Evolutionary conservation across 352 stramenopile genomes (phyloP).

Genomic region (Phytophthora podocarpi): DNA sequence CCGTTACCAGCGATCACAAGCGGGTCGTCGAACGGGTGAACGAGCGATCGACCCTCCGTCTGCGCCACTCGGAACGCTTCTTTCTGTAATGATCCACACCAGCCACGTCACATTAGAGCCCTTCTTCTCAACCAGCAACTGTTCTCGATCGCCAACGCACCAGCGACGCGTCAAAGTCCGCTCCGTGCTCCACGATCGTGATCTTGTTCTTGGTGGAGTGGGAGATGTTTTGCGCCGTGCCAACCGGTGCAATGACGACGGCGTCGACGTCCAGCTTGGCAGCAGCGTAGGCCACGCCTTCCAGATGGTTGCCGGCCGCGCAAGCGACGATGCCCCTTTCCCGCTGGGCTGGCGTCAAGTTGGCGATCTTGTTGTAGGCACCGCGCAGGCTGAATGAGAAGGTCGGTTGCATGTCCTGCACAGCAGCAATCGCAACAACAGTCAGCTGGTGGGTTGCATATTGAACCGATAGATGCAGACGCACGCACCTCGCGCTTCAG

Average conservation of each 20-base stretch:
- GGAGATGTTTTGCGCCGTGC: conserved; percentile 92
- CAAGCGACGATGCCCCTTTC: conserved; percentile 83
- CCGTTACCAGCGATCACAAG: conserved; percentile 98
- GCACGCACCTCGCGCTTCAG: conserved; percentile 92
- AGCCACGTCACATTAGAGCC: neutral
- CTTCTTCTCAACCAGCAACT: neutral
- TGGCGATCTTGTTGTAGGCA: conserved; percentile 99
- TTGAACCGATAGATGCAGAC: neutral
- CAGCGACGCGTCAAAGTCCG: conserved; percentile 96
- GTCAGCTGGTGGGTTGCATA: neutral
- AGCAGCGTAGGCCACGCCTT: conserved; percentile 96
- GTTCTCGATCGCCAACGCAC: conserved; percentile 29
- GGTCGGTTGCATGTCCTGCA: conserved; percentile 95
- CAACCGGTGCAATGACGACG: conserved; percentile 96
- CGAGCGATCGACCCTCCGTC: conserved; percentile 92
- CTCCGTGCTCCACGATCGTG: conserved; percentile 94
- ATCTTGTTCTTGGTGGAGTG: conserved; percentile 73
- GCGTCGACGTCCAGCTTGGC: conserved; percentile 93
- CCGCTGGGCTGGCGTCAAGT: conserved; percentile 81
- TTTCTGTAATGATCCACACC: conserved; percentile 40
- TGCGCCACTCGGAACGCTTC: conserved; percentile 92
- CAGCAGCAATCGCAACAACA: conserved; percentile 1
- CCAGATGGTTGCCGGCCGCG: conserved; percentile 95
- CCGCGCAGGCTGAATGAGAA: conserved; percentile 99
- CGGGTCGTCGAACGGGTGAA: conserved; percentile 98